phyloP scores from a whole-genome alignment of 768 basidiomycete species.

The Suillus bovinus region DNA sequence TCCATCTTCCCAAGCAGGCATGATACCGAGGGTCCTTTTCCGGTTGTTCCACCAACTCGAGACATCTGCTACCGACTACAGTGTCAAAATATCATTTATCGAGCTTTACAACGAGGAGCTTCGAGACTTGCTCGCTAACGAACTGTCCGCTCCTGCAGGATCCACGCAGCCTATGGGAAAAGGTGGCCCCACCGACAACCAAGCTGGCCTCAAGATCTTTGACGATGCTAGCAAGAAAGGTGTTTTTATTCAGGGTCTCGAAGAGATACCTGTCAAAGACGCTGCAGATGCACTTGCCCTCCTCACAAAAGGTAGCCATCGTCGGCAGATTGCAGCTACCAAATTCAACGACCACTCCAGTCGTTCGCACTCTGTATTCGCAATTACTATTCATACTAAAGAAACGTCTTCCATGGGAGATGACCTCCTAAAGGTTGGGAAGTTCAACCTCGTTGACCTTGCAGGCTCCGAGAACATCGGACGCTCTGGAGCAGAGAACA shows the following conservation, averaged over 20 bases:
- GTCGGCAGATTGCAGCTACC: conserved; percentile 91
- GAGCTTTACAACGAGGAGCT: conserved; percentile 99
- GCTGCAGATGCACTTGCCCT: conserved; percentile 81
- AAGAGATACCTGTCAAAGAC: conserved; percentile 84
- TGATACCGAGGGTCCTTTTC: conserved; percentile 93
- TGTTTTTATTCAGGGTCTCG: conserved; percentile 92
- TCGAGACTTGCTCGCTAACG: conserved; percentile 84
- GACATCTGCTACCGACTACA: conserved; percentile 72
- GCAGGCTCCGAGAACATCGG: conserved; percentile 99
- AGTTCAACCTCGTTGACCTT: conserved; percentile 95
- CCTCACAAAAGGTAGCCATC: conserved; percentile 85
- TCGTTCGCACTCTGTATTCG: conserved; percentile 97
- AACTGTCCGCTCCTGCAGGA: conserved; percentile 69
- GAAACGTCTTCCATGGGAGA: conserved; percentile 78
- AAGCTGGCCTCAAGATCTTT: conserved; percentile 81
- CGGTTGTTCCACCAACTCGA: conserved; percentile 90
- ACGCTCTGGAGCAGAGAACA: conserved; percentile 92
- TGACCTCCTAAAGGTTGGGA: conserved; percentile 90
- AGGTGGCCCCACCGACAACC: conserved; percentile 48
- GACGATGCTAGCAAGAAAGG: conserved; percentile 89
- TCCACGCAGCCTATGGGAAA: conserved; percentile 80
- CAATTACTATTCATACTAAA: conserved; percentile 92
- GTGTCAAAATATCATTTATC: conserved; percentile 91
- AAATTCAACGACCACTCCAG: conserved; percentile 98
- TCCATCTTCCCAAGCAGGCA: conserved; percentile 87